These are phyloP conservation scores for Irpex lacteus DNA, from an alignment of 1,284 basidiomycete genomes.

Conservation along the genomic window DNA sequence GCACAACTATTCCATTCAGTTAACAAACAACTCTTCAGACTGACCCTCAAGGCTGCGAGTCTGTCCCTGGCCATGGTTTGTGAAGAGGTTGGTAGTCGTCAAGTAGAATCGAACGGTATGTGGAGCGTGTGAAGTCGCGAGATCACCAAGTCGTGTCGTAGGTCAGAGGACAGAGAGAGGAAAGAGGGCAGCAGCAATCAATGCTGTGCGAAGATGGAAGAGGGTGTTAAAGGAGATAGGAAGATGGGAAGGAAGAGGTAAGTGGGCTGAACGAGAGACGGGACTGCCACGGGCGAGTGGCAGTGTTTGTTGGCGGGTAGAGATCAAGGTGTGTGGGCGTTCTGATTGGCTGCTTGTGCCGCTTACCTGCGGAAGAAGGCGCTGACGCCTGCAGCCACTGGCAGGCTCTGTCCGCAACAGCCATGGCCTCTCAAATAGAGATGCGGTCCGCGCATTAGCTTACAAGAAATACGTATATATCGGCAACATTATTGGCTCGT, in stretches of 20 bases:
- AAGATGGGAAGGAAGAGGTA: conserved; percentile 14
- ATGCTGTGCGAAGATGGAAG: conserved; percentile 23
- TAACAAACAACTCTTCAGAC: conserved; percentile 17
- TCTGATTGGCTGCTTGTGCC: not conserved
- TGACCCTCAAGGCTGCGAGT: conserved; percentile 78
- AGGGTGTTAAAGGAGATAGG: conserved; percentile 14
- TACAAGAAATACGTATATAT: too few species aligned
- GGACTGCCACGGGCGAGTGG: conserved; percentile 13
- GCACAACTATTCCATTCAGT: not conserved
- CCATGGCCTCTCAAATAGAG: too few species aligned
- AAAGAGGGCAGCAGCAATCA: conserved; percentile 25
- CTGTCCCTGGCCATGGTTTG: conserved; percentile 75
- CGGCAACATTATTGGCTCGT: too few species aligned
- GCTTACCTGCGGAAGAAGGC: not conserved
- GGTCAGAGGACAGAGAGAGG: not conserved
- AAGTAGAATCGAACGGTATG: conserved; percentile 18
- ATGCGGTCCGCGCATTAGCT: too few species aligned
- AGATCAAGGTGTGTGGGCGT: conserved; percentile 1
- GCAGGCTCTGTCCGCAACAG: not conserved
- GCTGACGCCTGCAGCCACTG: not conserved
- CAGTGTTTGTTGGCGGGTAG: conserved; percentile 8
- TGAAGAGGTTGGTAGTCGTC: conserved; percentile 23
- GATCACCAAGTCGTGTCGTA: not conserved
- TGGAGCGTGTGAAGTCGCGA: conserved; percentile 7
- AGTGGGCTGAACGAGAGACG: not conserved